These are phyloP conservation scores for Thalia dealbata DNA, from an alignment of 176 grass and related monocot genomes.

Conservation along the genomic window DNA sequence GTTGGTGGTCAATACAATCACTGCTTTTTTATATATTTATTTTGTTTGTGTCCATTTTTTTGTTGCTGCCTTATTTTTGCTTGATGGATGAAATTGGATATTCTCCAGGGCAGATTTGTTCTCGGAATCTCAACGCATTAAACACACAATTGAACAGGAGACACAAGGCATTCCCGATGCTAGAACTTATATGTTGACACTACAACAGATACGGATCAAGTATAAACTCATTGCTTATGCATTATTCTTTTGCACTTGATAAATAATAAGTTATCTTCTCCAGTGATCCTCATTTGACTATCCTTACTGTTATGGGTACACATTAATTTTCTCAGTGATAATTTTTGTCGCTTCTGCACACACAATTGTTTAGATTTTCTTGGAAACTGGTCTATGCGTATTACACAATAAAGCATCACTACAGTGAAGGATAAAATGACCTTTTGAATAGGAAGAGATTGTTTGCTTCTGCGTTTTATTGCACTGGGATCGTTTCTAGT, in stretches of 20 bases:
- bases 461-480: too few species aligned
- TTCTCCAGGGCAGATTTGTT: constrained; percentile 64
- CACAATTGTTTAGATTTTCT: too few species aligned
- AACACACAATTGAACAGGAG: constrained; percentile 54
- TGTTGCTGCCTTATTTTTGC: constrained; percentile 6
- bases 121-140: constrained; percentile 69
- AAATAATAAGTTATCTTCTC: not conserved
- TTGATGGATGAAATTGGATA: constrained; percentile 18
- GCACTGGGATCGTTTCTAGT: too few species aligned
- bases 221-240: constrained; percentile 23
- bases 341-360: not conserved
- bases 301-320: not conserved
- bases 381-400: too few species aligned
- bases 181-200: constrained; percentile 65
- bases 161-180: constrained; percentile 87
- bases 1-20: not conserved
- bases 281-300: not conserved
- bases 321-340: not conserved
- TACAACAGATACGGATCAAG: constrained; percentile 83
- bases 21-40: not conserved
- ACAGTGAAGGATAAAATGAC: too few species aligned
- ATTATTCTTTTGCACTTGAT: not conserved
- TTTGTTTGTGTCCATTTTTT: constrained; percentile 9
- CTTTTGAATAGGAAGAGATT: too few species aligned
- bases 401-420: too few species aligned